Conservation (phyloP, 768 basidiomycete species). For the Psilocybe tampanensis region DNA sequence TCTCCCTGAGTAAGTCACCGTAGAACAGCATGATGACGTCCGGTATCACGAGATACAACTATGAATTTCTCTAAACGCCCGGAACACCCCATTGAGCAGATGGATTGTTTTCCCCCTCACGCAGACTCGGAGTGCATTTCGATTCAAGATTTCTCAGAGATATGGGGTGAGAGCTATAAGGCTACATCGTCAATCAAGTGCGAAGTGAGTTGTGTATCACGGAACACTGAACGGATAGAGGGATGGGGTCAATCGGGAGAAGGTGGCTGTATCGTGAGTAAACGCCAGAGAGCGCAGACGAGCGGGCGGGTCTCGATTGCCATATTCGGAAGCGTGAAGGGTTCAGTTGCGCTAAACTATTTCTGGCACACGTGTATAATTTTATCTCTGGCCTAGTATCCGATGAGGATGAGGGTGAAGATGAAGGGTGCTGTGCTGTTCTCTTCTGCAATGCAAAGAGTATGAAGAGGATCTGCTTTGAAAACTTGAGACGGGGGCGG, state of each 20-base stretch:
- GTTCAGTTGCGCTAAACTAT: slow-evolving; percentile 10
- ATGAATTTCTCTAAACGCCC: slow-evolving; percentile 10
- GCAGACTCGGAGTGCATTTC: too few relatives aligned
- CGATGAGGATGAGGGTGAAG: background rate
- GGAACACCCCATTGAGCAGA: slow-evolving; percentile 5
- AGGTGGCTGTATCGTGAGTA: slow-evolving; percentile 10
- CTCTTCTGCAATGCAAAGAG: too few relatives aligned
- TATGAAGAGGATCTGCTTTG: too few relatives aligned
- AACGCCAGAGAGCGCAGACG: slow-evolving; percentile 9
- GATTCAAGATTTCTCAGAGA: too few relatives aligned
- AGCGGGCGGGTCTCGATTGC: slow-evolving; percentile 35
- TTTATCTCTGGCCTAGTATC: slow-evolving; percentile 8
- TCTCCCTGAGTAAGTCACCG: slow-evolving; percentile 9
- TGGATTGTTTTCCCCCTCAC: background rate
- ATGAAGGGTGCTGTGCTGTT: background rate
- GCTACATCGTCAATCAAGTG: background rate
- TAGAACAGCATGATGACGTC: slow-evolving; percentile 7
- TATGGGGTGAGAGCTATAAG: background rate
- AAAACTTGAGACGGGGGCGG: too few relatives aligned
- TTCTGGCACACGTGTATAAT: slow-evolving; percentile 23
- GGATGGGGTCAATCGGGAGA: slow-evolving; percentile 14
- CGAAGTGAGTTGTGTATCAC: background rate
- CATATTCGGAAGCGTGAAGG: slow-evolving; percentile 37
- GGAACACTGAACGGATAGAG: slow-evolving; percentile 12
- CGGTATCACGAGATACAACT: slow-evolving; percentile 9